Conservation (phyloP, 768 basidiomycete genomes). For the Boletus sp. region DNA sequence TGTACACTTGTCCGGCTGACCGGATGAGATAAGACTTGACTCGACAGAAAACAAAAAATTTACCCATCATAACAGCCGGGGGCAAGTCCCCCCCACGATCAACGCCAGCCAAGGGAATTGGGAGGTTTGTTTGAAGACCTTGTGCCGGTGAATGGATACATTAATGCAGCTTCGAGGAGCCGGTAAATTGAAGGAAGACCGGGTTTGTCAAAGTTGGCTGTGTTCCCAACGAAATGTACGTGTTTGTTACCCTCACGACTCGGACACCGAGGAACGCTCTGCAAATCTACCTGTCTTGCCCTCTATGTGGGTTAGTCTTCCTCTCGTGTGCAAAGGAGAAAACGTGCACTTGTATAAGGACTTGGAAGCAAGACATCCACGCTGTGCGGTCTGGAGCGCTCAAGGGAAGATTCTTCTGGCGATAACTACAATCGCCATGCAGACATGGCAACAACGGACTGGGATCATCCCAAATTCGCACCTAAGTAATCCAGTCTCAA, state of each 20-base stretch:
- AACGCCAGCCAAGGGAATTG: too few relatives aligned
- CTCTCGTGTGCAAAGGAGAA: not conserved
- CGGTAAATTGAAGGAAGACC: too few relatives aligned
- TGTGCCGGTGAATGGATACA: too few relatives aligned
- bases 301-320: not conserved
- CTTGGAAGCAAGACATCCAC: not conserved
- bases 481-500: conserved; percentile 1
- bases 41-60: too few relatives aligned
- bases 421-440: conserved; percentile 8
- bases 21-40: not conserved
- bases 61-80: too few relatives aligned
- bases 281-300: not conserved
- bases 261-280: not conserved
- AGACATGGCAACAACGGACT: too few relatives aligned
- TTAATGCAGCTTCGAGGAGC: too few relatives aligned
- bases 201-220: too few relatives aligned
- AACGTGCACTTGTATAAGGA: not conserved
- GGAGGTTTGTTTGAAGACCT: too few relatives aligned
- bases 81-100: too few relatives aligned
- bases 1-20: not conserved
- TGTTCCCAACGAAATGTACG: not conserved
- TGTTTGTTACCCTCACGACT: not conserved
- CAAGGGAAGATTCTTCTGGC: conserved; percentile 4
- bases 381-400: not conserved
- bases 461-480: too few relatives aligned